Evolutionary conservation across 192 early-diverging fungal genomes (phyloP), one percentile per base, ranked within the genome.

Genomic region (Globomyces pollinis-pini): DNA sequence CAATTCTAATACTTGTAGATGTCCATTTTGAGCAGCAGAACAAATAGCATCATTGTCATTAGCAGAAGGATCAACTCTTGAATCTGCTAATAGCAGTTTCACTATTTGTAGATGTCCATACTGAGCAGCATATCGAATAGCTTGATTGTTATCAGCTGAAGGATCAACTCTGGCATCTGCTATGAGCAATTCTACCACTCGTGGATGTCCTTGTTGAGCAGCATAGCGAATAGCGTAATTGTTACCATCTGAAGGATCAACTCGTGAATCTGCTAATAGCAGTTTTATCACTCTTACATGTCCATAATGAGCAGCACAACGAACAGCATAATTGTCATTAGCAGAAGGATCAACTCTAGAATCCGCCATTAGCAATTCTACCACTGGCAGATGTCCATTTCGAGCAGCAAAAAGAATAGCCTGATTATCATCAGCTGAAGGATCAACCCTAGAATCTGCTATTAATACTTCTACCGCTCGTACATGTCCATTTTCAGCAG

Each of bases 391-490:
- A 21, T 57, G 55, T 2, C 55, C 55, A 15, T 33, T 39, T 15
- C 38, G 3, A 15, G 28, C 3, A 11, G 55, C 55, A 18, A n/a
- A 39, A 16, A 34, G 3, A 16, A 57, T 31, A 26, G 55, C 55
- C n/a, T 29, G 15, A 44, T 39, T 57, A 8, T 57, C 55, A 23
- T 33, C n/a, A n/a, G n/a, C n/a, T n/a, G n/a, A n/a, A n/a, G n/a
- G n/a, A n/a, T n/a, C n/a, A n/a, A n/a, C n/a, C n/a, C n/a, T n/a
- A n/a, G n/a, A n/a, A n/a, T n/a, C n/a, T n/a, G n/a, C n/a, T n/a
- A n/a, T n/a, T n/a, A n/a, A n/a, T n/a, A n/a, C n/a, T n/a, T n/a
- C n/a, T n/a, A n/a, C n/a, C n/a, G n/a, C n/a, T n/a, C n/a, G n/a
- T n/a, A n/a, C n/a, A n/a, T n/a, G n/a, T n/a, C n/a, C n/a, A n/a